These are phyloP conservation scores for Ophiostoma pallidulum DNA, from an alignment of 2,329 filamentous ascomycete species.

Conservation along the genomic window DNA sequence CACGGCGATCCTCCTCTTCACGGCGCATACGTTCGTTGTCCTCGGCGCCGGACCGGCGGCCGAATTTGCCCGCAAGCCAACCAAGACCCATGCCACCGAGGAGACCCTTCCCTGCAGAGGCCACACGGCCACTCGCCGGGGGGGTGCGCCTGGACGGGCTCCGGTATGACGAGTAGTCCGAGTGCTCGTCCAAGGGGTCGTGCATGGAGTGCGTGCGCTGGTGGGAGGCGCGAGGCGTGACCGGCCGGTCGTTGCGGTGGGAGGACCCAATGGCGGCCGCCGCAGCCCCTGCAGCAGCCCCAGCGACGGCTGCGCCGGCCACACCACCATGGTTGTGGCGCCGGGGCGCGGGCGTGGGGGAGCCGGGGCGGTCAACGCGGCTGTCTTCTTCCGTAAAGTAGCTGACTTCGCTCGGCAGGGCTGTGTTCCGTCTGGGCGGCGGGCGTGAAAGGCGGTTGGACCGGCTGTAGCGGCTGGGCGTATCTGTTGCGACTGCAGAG, in stretches of 20 bases:
- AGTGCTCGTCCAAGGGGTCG: constrained; percentile 39
- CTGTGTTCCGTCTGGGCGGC: constrained; percentile 17
- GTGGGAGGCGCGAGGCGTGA: constrained; percentile 40
- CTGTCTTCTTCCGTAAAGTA: constrained; percentile 25
- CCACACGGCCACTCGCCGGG: constrained; percentile 25
- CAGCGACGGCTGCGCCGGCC: constrained; percentile 5
- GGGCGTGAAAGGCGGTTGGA: constrained; percentile 23
- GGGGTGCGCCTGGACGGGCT: constrained; percentile 51
- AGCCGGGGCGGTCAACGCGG: constrained; percentile 27
- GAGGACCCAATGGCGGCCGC: constrained; percentile 28
- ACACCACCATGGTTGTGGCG: not conserved
- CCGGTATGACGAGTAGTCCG: constrained; percentile 51
- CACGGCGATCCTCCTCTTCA: constrained; percentile 43
- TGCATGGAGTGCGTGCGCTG: constrained; percentile 31
- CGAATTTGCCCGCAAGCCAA: constrained; percentile 58
- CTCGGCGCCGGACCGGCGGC: constrained; percentile 39
- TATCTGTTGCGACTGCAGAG: constrained; percentile 53
- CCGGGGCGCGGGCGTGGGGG: constrained; percentile 36
- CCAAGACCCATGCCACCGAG: constrained; percentile 56
- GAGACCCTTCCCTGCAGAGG: constrained; percentile 45
- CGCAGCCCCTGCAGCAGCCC: constrained; percentile 30
- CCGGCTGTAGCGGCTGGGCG: constrained; percentile 40
- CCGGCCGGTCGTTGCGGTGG: constrained; percentile 28
- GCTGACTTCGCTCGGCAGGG: constrained; percentile 40
- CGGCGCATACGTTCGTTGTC: constrained; percentile 39